Base-by-base conservation (phyloP, 2,329 filamentous ascomycete species). In the Alternaria metachromatica region DNA sequence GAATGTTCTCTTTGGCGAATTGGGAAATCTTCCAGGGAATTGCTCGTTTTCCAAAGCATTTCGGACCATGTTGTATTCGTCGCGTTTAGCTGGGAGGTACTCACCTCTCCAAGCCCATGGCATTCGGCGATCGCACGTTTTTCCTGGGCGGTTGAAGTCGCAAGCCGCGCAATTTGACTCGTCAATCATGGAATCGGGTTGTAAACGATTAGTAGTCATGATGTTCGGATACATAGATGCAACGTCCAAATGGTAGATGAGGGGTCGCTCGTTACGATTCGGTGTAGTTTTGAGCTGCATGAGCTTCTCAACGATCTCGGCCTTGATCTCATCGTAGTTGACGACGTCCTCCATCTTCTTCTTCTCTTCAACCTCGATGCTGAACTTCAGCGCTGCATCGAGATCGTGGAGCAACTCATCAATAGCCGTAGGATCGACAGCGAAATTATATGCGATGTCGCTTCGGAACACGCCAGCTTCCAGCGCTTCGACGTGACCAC, bases 181-280 rank as follows among this genome's bases (percentile, higher is more conserved):
- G 51, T 95, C 86, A 58, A 99, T 96, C 94, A 99, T 97, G n/a
- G 96, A 98, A 80, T 99, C 96, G 0, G 96, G 96, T 72, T 99
- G 96, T 50, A 99, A 82, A 79, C 96, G 92, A 80, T 99, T 99
- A 1, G 96, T 99, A 2, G 96, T 99, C 96, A 99, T 99, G 79
- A 99, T 99, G 80, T 99, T 99, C 10, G 96, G 96, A 78, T 99
- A 99, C 96, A 99, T 99, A 63, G 96, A 97, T 18, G 96, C 96
- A 62, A 99, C 96, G 77, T 99, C 96, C 82, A 99, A 85, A 85
- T 99, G 96, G 82, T 99, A 99, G 69, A 99, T 99, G 30, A 96
- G 87, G 5, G 96, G 96, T 46, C 89, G 85, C 79, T 99, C 96
- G 71, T 85, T 89, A 66, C 96, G 87, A 73, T 96, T 94, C 0